These are phyloP conservation scores for Scorias spongiosa DNA, from an alignment of 2,329 filamentous ascomycete genomes.

Conservation along the genomic window DNA sequence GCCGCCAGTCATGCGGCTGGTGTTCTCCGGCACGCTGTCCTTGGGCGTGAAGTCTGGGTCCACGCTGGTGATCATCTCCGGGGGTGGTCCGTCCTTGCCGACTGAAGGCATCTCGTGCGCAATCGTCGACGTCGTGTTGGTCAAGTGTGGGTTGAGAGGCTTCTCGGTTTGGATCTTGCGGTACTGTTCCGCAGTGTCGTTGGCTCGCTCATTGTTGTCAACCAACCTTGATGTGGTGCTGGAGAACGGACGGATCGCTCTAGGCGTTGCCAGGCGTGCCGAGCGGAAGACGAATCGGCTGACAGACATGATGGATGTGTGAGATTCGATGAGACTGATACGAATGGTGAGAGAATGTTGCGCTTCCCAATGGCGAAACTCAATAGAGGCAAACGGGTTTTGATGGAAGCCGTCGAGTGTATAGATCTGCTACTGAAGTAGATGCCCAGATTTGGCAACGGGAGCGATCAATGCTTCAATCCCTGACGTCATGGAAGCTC, in stretches of 20 bases:
- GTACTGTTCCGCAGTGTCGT: conserved; percentile 39
- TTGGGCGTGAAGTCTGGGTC: conserved; percentile 42
- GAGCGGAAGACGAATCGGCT: conserved; percentile 31
- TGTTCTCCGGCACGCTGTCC: conserved; percentile 46
- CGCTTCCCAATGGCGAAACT: too few relatives aligned
- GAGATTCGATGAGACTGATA: background rate
- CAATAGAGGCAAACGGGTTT: too few relatives aligned
- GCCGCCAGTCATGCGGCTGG: conserved; percentile 50
- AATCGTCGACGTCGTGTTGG: conserved; percentile 49
- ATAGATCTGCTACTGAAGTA: too few relatives aligned
- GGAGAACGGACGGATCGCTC: conserved; percentile 24
- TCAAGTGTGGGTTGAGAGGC: conserved; percentile 45
- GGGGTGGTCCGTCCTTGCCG: conserved; percentile 41
- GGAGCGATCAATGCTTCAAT: too few relatives aligned
- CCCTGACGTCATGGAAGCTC: too few relatives aligned
- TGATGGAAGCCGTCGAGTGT: too few relatives aligned
- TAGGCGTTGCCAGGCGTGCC: conserved; percentile 23
- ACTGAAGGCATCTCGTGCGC: conserved; percentile 46
- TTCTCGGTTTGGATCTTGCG: conserved; percentile 42
- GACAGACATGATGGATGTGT: conserved; percentile 27
- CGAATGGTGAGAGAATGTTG: too few relatives aligned
- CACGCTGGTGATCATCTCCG: conserved; percentile 43
- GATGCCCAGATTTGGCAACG: too few relatives aligned
- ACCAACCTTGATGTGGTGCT: conserved; percentile 22
- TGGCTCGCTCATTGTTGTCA: conserved; percentile 32